Evolutionary conservation across 2,329 filamentous ascomycete genomes (phyloP).

Genomic region (Trichoderma pleuroti): DNA sequence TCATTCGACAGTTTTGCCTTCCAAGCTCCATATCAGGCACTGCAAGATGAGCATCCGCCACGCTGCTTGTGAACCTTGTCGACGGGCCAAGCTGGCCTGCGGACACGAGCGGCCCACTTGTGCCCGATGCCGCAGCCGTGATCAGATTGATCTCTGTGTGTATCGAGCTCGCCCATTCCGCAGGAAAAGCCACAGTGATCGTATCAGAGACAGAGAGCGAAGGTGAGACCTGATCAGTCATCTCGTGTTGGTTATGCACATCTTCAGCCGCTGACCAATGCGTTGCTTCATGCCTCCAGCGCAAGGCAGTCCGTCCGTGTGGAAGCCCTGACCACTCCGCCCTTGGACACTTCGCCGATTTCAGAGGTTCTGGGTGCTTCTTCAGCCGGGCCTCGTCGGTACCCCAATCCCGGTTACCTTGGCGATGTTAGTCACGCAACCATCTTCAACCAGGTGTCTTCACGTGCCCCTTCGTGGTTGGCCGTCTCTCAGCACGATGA

Average conservation of each 20-base stretch:
- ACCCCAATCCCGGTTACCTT: slow-evolving; percentile 11
- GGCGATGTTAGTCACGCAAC: slow-evolving; percentile 7
- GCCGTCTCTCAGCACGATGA: background rate
- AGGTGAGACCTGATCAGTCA: background rate
- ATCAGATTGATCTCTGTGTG: slow-evolving; percentile 10
- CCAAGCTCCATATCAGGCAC: background rate
- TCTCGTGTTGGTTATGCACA: background rate
- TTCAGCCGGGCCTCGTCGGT: background rate
- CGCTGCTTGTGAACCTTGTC: slow-evolving; percentile 14
- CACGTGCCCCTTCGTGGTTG: slow-evolving; percentile 1
- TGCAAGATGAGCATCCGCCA: slow-evolving; percentile 4
- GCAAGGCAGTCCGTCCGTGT: background rate
- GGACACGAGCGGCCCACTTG: slow-evolving; percentile 11
- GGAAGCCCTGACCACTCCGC: slow-evolving; percentile 3
- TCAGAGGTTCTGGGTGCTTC: background rate
- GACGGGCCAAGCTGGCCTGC: slow-evolving; percentile 12
- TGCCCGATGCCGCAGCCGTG: background rate
- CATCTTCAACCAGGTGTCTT: slow-evolving; percentile 16
- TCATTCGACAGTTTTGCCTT: background rate
- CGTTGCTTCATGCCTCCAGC: background rate
- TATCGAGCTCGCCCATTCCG: slow-evolving; percentile 10
- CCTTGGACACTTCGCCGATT: slow-evolving; percentile 6
- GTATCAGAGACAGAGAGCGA: background rate
- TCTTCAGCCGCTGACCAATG: background rate
- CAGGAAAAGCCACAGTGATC: background rate